Conservation (phyloP, 441 rosid genomes). For the Pelargonium myrrhifolium region DNA sequence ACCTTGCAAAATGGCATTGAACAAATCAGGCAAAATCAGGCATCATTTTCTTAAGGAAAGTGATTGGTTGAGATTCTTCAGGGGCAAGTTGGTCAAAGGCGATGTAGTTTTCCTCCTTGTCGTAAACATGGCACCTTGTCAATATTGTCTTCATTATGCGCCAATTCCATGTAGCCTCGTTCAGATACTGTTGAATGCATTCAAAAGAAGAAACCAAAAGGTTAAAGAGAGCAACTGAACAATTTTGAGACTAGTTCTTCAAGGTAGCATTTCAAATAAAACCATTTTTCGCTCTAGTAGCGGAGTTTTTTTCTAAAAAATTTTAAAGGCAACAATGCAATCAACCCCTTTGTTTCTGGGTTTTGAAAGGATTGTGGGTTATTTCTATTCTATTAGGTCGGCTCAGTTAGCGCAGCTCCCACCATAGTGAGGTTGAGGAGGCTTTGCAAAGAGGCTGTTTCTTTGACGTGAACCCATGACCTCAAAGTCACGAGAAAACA, state of each 20-base stretch:
- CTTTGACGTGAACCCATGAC: no score
- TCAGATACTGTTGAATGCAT: slow-evolving; percentile 50
- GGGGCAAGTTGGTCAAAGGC: slow-evolving; percentile 66
- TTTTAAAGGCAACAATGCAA: no score
- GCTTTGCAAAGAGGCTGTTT: no score
- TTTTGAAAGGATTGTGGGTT: no score
- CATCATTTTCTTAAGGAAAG: slow-evolving; percentile 69
- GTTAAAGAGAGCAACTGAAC: not conserved
- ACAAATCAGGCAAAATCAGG: slow-evolving; percentile 53
- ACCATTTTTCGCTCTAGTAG: not conserved
- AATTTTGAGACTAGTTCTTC: not conserved
- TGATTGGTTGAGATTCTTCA: slow-evolving; percentile 57
- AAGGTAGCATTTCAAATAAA: not conserved
- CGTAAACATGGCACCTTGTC: slow-evolving; percentile 74
- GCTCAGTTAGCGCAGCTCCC: no score
- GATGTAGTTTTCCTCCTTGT: slow-evolving; percentile 54
- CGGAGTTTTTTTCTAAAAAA: no score
- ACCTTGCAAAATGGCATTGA: slow-evolving; percentile 2
- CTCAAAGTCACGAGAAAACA: no score
- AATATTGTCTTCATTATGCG: slow-evolving; percentile 79
- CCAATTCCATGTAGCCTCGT: slow-evolving; percentile 87
- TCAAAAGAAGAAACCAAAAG: not conserved
- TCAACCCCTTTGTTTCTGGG: no score
- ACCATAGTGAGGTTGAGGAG: no score
- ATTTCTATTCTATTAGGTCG: no score